phyloP scores from a whole-genome alignment of 2,329 filamentous ascomycete genomes.

The Ophioceras dolichostomum region DNA sequence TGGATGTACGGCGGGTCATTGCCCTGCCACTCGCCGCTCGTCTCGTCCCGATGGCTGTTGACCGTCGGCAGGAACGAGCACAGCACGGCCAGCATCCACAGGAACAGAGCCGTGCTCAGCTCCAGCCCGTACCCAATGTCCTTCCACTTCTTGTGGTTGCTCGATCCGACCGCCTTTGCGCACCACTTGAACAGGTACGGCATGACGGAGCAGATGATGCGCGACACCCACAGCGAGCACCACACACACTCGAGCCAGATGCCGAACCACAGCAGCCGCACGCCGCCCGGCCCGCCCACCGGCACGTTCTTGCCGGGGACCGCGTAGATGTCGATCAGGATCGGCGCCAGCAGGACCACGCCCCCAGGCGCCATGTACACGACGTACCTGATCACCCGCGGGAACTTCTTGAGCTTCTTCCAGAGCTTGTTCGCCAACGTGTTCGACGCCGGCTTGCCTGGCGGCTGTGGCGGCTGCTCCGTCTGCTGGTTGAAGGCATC shows the following conservation, averaged over 20 bases:
- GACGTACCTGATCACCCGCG: constrained; percentile 34
- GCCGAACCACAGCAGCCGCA: constrained; percentile 77
- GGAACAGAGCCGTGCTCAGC: constrained; percentile 72
- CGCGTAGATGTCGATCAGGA: constrained; percentile 29
- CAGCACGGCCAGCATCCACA: constrained; percentile 83
- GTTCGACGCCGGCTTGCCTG: constrained; percentile 9
- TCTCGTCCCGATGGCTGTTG: constrained; percentile 37
- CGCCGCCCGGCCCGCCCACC: constrained; percentile 56
- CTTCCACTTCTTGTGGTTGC: constrained; percentile 85
- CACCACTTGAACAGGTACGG: constrained; percentile 33
- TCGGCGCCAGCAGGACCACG: constrained; percentile 30
- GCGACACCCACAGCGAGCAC: constrained; percentile 75
- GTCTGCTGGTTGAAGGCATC: constrained; percentile 32
- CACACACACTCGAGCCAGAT: constrained; percentile 93
- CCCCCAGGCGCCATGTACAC: constrained; percentile 34
- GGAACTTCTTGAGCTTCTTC: constrained; percentile 33
- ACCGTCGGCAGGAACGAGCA: constrained; percentile 79
- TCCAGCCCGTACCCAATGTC: constrained; percentile 81
- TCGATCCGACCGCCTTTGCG: constrained; percentile 65
- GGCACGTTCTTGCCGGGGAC: constrained; percentile 26
- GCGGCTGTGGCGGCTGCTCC: constrained; percentile 6
- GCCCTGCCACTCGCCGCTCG: constrained; percentile 19
- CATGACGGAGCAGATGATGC: constrained; percentile 38
- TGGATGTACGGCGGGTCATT: constrained; percentile 35
- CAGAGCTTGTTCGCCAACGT: constrained; percentile 22